Conservation (phyloP, 768 basidiomycete species). For the Clitopilus hobsonii region DNA sequence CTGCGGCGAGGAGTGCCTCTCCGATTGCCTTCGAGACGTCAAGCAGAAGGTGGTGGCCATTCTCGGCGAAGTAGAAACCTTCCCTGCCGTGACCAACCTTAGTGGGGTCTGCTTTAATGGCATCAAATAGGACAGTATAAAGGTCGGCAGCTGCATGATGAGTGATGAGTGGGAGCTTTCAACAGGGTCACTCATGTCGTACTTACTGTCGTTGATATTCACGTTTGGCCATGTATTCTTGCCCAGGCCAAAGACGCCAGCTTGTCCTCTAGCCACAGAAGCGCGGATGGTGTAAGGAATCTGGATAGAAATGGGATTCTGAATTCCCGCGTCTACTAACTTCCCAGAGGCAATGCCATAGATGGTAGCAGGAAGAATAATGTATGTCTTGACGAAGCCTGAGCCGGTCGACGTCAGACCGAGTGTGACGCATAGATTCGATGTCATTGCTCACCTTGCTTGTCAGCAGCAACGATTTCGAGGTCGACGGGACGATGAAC, state of each 20-base stretch:
- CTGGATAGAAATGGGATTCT: slow-evolving; percentile 48
- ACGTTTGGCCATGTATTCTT: slow-evolving; percentile 57
- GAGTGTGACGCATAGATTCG: neutral
- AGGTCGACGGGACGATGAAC: slow-evolving; percentile 50
- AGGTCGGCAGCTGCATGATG: slow-evolving; percentile 26
- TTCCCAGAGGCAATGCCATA: slow-evolving; percentile 47
- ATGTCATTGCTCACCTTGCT: slow-evolving; percentile 29
- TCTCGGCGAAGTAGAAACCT: neutral
- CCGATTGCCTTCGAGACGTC: neutral
- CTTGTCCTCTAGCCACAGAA: slow-evolving; percentile 40
- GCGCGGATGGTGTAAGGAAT: slow-evolving; percentile 45
- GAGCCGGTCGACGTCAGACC: neutral
- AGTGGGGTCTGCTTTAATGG: neutral
- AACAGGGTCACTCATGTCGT: too few species aligned
- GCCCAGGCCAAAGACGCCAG: slow-evolving; percentile 53
- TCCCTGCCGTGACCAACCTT: neutral
- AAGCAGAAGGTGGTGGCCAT: neutral
- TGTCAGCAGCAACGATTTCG: slow-evolving; percentile 40
- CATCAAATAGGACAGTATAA: neutral
- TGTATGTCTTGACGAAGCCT: slow-evolving; percentile 49
- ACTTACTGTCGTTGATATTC: slow-evolving; percentile 46
- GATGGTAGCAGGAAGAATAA: slow-evolving; percentile 52
- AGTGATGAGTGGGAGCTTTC: slow-evolving; percentile 16
- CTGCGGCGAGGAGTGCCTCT: neutral
- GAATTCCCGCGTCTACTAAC: slow-evolving; percentile 47